Evolutionary conservation across 2,329 filamentous ascomycete genomes (phyloP), one percentile per base, ranked within the genome.

Genomic region (Ascochyta lentis): DNA sequence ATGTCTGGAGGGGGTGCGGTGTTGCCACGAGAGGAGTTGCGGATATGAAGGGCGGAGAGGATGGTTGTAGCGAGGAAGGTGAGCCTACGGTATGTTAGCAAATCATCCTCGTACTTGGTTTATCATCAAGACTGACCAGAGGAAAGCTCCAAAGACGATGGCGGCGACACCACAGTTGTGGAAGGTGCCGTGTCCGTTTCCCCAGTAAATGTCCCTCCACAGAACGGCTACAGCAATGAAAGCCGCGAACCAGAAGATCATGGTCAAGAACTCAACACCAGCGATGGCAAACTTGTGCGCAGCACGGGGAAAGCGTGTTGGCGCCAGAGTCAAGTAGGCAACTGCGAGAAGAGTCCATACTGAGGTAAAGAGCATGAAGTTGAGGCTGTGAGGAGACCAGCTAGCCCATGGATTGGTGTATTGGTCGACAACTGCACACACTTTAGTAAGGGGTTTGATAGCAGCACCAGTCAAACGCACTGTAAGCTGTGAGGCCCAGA

Each of bases 171-270:
- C 77, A 3, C 81, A 78, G 39, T 80, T 79, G 74, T 89, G 92
- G 10, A 77, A 54, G 3, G 66, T 68, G 23, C 66, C 79, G 12
- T 73, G 76, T 46, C 79, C 76, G 22, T 75, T 49, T 29, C 42
- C 42, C n/a, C 56, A 58, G 54, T 81, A 72, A 0, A 83, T 77
- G n/a, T 83, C 80, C 41, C 84, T 84, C 60, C 91, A 79, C 39
- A 80, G 79, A 23, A 86, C 86, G 1, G 89, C 92, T 5, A 93
- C 78, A 0, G 91, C 91, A 63, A 96, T 88, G 67, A 91, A 89
- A 9, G 91, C 91, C 0, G 90, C 89, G 72, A 97, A 96, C 92
- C 92, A 96, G 80, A 96, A 96, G 56, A 96, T 82, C 78, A 89
- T 88, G 35, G 92, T 95, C 22, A 94, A 61, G 53, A 81, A 81